These are phyloP conservation scores for Priceomyces carsonii DNA, from an alignment of 805 yeast species.

Conservation along the genomic window DNA sequence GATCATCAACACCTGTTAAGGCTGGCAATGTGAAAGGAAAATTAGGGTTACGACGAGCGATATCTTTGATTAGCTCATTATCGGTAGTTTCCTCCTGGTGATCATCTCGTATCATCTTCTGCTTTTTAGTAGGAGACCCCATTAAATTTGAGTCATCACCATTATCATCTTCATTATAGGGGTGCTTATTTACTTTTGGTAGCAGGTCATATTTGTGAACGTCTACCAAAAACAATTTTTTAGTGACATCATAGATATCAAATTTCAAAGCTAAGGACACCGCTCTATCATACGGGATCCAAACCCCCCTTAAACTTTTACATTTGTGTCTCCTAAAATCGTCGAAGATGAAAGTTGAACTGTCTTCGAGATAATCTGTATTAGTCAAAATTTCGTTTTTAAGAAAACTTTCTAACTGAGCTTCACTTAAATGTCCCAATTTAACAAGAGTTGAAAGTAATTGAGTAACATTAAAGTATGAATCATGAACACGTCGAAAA, in stretches of 20 bases:
- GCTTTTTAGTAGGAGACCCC: constrained; percentile 37
- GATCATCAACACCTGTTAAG: constrained; percentile 18
- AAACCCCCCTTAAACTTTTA: constrained; percentile 31
- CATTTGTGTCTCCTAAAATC: constrained; percentile 33
- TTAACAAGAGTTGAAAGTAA: constrained; percentile 33
- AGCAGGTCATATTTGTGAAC: constrained; percentile 44
- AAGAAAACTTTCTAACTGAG: constrained; percentile 31
- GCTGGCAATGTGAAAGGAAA: constrained; percentile 39
- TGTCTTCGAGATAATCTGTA: constrained; percentile 27
- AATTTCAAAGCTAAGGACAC: constrained; percentile 38
- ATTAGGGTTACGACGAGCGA: constrained; percentile 25
- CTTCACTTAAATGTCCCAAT: constrained; percentile 24
- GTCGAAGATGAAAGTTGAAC: constrained; percentile 17
- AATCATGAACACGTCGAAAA: constrained; percentile 44
- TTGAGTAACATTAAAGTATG: constrained; percentile 40
- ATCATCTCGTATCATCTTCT: constrained; percentile 14
- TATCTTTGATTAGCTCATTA: constrained; percentile 5
- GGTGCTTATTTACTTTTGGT: constrained; percentile 24
- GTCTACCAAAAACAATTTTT: constrained; percentile 40
- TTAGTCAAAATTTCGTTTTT: constrained; percentile 33
- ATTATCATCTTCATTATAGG: constrained; percentile 15
- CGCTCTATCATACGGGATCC: constrained; percentile 48
- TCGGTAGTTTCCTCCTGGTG: constrained; percentile 2
- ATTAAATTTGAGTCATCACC: constrained; percentile 13
- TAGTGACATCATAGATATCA: constrained; percentile 38